phyloP scores from a whole-genome alignment of 2,329 filamentous ascomycete genomes.

The Paraphoma sp. region DNA sequence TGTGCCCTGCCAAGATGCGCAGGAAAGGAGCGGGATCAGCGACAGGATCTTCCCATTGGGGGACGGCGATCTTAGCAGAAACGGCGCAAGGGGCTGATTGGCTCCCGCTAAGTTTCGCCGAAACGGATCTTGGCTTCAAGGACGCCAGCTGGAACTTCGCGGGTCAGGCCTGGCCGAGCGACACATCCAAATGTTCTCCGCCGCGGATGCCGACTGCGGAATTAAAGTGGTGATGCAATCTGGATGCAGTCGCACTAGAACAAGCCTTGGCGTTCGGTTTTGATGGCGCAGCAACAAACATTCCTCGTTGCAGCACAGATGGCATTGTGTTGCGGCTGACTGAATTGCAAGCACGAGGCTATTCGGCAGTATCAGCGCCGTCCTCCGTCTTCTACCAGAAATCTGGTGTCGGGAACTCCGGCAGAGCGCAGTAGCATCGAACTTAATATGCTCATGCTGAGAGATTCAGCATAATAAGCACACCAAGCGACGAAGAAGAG shows the following conservation, averaged over 20 bases:
- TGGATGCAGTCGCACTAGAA: too few relatives aligned
- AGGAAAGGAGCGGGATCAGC: neutral
- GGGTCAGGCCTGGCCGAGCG: neutral
- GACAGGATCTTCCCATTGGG: neutral
- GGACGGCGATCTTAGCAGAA: conserved; percentile 2
- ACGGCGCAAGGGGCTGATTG: neutral
- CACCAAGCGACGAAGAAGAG: neutral
- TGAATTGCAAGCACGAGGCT: too few relatives aligned
- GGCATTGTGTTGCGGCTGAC: too few relatives aligned
- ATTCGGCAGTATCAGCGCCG: too few relatives aligned
- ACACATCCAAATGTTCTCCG: neutral
- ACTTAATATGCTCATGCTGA: too few relatives aligned
- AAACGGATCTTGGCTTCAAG: neutral
- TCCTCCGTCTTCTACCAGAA: too few relatives aligned
- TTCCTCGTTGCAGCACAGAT: too few relatives aligned
- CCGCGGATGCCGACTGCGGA: neutral
- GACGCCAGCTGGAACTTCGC: neutral
- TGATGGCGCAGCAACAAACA: neutral
- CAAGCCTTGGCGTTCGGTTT: neutral
- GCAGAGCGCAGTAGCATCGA: too few relatives aligned
- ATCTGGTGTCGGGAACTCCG: too few relatives aligned
- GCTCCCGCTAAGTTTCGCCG: neutral
- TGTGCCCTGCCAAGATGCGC: neutral
- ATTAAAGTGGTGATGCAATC: too few relatives aligned
- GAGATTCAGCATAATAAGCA: too few relatives aligned